Conservation (phyloP, 2,329 filamentous ascomycete genomes). For the Didymellaceae sp. region DNA sequence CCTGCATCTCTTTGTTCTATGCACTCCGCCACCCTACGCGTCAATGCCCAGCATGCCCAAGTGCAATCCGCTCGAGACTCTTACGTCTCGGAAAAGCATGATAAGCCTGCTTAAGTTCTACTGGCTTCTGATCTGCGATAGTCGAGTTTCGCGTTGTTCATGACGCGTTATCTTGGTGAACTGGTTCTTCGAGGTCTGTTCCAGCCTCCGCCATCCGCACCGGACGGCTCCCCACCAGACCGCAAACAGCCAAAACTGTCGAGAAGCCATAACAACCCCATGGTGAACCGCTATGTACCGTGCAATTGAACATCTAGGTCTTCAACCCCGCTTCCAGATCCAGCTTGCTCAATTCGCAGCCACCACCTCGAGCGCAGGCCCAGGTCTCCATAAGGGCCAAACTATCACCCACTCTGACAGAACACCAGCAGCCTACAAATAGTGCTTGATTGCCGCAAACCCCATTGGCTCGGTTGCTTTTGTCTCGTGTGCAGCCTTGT, state of each 20-base stretch:
- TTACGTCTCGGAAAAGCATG: slow-evolving; percentile 13
- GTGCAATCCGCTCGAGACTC: slow-evolving; percentile 1
- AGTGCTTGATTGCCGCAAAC: background rate
- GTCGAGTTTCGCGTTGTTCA: slow-evolving; percentile 24
- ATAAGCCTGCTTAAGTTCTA: slow-evolving; percentile 19
- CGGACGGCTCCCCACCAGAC: slow-evolving; percentile 39
- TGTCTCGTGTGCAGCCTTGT: slow-evolving; percentile 4
- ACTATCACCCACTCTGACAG: slow-evolving; percentile 19
- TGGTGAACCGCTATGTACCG: slow-evolving; percentile 3
- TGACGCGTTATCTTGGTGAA: slow-evolving; percentile 39
- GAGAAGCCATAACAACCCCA: slow-evolving; percentile 7
- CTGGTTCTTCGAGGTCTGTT: slow-evolving; percentile 23
- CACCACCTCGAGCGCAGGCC: background rate
- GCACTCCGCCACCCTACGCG: slow-evolving; percentile 28
- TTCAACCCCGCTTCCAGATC: background rate
- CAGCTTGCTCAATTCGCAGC: background rate
- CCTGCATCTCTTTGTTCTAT: slow-evolving; percentile 18
- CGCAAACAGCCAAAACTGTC: slow-evolving; percentile 24
- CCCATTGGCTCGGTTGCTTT: slow-evolving; percentile 13
- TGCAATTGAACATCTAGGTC: slow-evolving; percentile 1
- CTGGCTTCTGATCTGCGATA: slow-evolving; percentile 14
- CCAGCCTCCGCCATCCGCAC: slow-evolving; percentile 24
- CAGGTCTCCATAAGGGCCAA: slow-evolving; percentile 19
- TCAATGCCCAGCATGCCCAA: slow-evolving; percentile 25
- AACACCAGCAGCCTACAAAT: slow-evolving; percentile 9